phyloP scores from a whole-genome alignment of 768 basidiomycete genomes.

The Sarcomyxa edulis region DNA sequence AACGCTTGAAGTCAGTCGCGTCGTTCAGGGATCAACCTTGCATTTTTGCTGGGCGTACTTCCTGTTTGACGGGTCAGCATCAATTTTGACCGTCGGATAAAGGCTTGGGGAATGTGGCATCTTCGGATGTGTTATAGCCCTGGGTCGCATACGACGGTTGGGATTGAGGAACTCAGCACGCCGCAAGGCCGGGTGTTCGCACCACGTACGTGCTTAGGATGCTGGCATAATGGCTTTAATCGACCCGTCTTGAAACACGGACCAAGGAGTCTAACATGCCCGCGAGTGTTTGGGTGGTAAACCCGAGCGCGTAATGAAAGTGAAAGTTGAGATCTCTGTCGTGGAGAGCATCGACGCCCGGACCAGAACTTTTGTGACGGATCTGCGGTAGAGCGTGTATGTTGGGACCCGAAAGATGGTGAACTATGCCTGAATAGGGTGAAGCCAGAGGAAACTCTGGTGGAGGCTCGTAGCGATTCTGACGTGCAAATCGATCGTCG shows the following conservation, averaged over 20 bases:
- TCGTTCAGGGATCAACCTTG: constrained; percentile 48
- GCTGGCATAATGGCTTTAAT: no score
- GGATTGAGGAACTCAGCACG: constrained; percentile 63
- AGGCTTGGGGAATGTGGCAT: constrained; percentile 56
- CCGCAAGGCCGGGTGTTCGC: no score
- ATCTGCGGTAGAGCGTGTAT: constrained; percentile 58
- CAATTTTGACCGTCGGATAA: constrained; percentile 59
- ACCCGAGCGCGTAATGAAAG: no score
- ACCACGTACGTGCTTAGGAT: no score
- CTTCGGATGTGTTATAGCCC: constrained; percentile 65
- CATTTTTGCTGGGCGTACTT: no score
- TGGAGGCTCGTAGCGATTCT: constrained; percentile 95
- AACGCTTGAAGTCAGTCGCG: constrained; percentile 71
- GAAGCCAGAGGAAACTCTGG: constrained; percentile 96
- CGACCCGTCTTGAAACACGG: constrained; percentile 82
- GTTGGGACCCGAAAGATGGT: constrained; percentile 89
- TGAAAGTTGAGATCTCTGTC: no score
- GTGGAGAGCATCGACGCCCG: constrained; percentile 6
- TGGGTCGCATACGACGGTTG: constrained; percentile 44
- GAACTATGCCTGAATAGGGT: constrained; percentile 86
- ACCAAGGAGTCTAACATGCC: constrained; percentile 84
- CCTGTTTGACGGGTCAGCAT: constrained; percentile 66
- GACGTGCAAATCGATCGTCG: constrained; percentile 95
- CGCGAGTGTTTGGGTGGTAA: constrained; percentile 77
- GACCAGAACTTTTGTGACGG: constrained; percentile 8